Evolutionary conservation across 148 eudicot genomes (phyloP).

Genomic region (Camellia lanceoleosa): DNA sequence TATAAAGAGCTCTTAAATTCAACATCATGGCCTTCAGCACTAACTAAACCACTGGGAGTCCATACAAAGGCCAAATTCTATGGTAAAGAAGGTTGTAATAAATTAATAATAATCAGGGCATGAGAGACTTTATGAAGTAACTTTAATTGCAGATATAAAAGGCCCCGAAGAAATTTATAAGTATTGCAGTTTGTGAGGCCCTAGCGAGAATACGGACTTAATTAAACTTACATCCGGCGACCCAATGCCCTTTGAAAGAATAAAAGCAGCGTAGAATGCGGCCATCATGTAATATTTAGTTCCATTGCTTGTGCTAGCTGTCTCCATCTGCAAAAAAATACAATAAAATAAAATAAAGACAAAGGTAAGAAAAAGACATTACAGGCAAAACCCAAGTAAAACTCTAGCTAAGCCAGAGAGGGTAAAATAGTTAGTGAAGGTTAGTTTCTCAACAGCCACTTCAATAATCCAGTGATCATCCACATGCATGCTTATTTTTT

Average conservation of each 20-base stretch:
- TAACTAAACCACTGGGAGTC: background rate
- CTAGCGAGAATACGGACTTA: background rate
- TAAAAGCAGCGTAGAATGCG: slow-evolving; percentile 82
- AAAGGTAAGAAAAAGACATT: slow-evolving; percentile 4
- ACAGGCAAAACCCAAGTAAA: background rate
- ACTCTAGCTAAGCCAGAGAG: slow-evolving; percentile 8
- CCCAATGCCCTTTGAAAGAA: slow-evolving; percentile 94
- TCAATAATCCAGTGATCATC: slow-evolving; percentile 4
- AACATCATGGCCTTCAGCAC: background rate
- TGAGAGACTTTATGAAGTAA: no score
- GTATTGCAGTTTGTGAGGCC: background rate
- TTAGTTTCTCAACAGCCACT: background rate
- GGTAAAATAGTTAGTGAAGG: background rate
- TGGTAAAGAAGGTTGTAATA: no score
- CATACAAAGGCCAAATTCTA: no score
- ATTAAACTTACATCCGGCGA: slow-evolving; percentile 61
- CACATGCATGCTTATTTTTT: background rate
- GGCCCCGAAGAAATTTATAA: background rate
- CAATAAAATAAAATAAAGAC: background rate
- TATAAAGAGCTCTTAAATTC: background rate
- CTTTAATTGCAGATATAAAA: no score
- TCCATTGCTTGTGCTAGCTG: slow-evolving; percentile 65
- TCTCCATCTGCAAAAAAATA: slow-evolving; percentile 82
- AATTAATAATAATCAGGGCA: no score
- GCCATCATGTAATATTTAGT: slow-evolving; percentile 95